Conservation (phyloP, 2,329 filamentous ascomycete genomes). For the Acrodontium crateriforme region DNA sequence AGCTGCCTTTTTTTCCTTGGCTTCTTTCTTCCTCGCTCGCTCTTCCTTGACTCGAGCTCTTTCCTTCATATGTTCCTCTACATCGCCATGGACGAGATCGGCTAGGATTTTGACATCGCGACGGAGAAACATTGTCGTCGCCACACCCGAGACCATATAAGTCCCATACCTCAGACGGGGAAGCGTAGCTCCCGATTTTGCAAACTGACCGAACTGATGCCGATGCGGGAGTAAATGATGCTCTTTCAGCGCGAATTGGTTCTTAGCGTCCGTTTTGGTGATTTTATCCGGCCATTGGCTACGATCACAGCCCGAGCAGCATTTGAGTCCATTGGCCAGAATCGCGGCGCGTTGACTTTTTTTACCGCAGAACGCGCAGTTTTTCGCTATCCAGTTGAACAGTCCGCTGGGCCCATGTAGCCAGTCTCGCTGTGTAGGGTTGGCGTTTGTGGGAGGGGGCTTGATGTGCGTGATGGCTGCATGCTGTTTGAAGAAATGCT, state of each 20-base stretch:
- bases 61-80: too few species aligned
- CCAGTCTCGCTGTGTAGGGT: slow-evolving; percentile 1
- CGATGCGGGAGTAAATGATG: slow-evolving; percentile 12
- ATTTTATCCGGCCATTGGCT: slow-evolving; percentile 19
- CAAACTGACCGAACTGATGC: neutral
- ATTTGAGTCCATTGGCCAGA: slow-evolving; percentile 17
- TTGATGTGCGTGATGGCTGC: slow-evolving; percentile 12
- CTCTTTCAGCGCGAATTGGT: slow-evolving; percentile 11
- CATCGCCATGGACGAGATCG: slow-evolving; percentile 9
- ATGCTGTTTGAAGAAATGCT: slow-evolving; percentile 14
- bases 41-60: slow-evolving; percentile 8
- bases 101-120: slow-evolving; percentile 14
- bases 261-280: slow-evolving; percentile 16
- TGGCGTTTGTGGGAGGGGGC: slow-evolving; percentile 3
- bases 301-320: slow-evolving; percentile 17
- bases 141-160: slow-evolving; percentile 9
- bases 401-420: slow-evolving; percentile 7
- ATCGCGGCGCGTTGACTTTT: slow-evolving; percentile 12
- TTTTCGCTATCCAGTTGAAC: slow-evolving; percentile 11
- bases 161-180: slow-evolving; percentile 13
- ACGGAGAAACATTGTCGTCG: slow-evolving; percentile 16
- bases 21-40: slow-evolving; percentile 6
- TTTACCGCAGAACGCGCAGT: slow-evolving; percentile 22
- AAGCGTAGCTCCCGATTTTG: slow-evolving; percentile 1
- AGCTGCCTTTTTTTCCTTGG: slow-evolving; percentile 3